Evolutionary conservation across 495 filamentous ascomycete species (phyloP), one percentile per base, ranked within the genome.

Genomic region (Daldinia bambusicola): DNA sequence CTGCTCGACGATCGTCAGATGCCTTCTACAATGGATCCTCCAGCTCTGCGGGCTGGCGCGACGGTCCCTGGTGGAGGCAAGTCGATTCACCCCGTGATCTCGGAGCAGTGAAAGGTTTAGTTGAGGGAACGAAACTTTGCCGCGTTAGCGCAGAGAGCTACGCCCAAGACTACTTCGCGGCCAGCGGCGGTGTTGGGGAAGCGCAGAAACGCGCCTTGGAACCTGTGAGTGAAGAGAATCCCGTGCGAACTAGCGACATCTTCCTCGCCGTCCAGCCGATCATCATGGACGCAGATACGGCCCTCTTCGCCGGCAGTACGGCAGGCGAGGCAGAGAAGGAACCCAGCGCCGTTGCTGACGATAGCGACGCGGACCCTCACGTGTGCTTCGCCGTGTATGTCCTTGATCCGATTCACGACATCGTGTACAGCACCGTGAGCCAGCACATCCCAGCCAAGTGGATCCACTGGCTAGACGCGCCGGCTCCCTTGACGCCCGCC

Each of bases 21-120:
- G 86, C 82, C 22, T 82, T 84, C 58, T 92, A 90, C 65, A 84
- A 82, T 43, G 86, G 90, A 32, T 80, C 82, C 57, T 69, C 74
- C 7, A 82, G 84, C 51, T 73, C 79, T 1, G 82, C 81, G 60
- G 90, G 90, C 56, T 97, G 94, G 94, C 89, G 87, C 61, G 94
- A 97, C 74, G 96, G 95, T 0, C 95, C 95, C 0, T 99, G 95
- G 95, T 99, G 95, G 94, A 87, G 94, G 30, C 88, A 90, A 45
- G 82, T 86, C 48, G 87, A 88, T 45, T 84, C 82, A 30, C 85
- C 89, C 55, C 90, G 96, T 50, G 92, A 89, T 67, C 80, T 98
- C n/a, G 91, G 93, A 62, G 83, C 90, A 9, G 91, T 97, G 32
- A 87, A 85, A 58, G 95, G 96, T 20, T 80, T 94, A 0, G 84